These are phyloP conservation scores for Lolium perenne DNA, from an alignment of 176 grass and related monocot genomes.

Conservation along the genomic window DNA sequence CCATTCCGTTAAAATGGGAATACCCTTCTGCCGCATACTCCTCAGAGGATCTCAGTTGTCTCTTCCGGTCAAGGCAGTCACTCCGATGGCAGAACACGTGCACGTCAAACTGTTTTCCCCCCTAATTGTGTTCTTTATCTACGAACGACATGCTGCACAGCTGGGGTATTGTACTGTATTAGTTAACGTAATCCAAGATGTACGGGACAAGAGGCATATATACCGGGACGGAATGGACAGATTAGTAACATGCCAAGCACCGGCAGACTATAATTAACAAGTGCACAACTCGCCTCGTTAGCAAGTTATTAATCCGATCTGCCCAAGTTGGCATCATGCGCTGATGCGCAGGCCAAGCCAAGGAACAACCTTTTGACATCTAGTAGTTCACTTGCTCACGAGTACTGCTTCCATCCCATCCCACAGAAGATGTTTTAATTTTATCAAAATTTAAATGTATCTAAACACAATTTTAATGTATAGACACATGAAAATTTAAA, in stretches of 20 bases:
- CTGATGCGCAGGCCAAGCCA: not conserved
- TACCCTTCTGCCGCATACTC: no score
- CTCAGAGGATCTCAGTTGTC: no score
- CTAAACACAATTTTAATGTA: no score
- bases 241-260: constrained; percentile 9
- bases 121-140: no score
- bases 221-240: not conserved
- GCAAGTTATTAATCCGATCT: not conserved
- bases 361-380: not conserved
- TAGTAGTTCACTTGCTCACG: not conserved
- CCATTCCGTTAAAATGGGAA: no score
- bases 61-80: no score
- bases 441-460: no score
- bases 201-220: not conserved
- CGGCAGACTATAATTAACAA: not conserved
- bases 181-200: not conserved
- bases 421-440: no score
- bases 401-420: not conserved
- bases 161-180: not conserved
- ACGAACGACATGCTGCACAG: no score
- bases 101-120: no score
- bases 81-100: no score
- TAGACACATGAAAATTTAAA: no score
- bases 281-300: not conserved
- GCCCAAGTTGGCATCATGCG: not conserved